Base-by-base conservation (phyloP, 139 green algal species). In the Parachlorella kessleri region DNA sequence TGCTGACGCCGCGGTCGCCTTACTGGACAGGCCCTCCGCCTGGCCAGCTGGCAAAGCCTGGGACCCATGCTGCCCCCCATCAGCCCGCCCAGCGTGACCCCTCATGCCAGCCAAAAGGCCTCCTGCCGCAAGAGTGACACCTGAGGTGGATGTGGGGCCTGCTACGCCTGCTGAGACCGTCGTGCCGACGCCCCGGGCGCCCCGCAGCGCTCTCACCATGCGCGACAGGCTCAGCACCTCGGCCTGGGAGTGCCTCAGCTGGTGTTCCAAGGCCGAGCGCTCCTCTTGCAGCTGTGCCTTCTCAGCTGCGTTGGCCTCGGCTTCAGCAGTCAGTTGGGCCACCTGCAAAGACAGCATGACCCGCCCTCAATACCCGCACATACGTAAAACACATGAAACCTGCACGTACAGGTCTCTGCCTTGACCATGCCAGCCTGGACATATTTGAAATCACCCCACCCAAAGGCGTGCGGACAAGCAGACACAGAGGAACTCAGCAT, bases 1-100 rank as follows among this genome's bases (percentile, higher is more conserved):
- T 55, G 7, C 73, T 55, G 55, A 78, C 55, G 73, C 73, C 71
- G 59, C 28, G 55, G 6, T 28, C 73, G 35, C 71, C 73, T 35
- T 38, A 55, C 38, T 78, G 3, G 32, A 28, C 59, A 78, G 59
- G n/a, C 73, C 36, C 23, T 48, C 55, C 40, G 59, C 26, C 73
- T 72, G 59, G n/a, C n/a, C n/a, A 2, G 24, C 73, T 32, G 73
- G 55, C n/a, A 72, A 72, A 4, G 70, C 73, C 6, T 28, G n/a
- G 38, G 3, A 26, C 9, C 70, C 38, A 14, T 71, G 73, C 6
- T 38, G 55, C 55, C 59, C 1, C 4, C 21, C 37, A n/a, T n/a
- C 72, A 4, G 37, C 8, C 72, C 55, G 55, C 72, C 55, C 37
- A 41, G 14, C 14, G 4, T 71, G 73, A 37, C 71, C n/a, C 32